Conservation (phyloP, 768 basidiomycete genomes). For the Zangia roseola region DNA sequence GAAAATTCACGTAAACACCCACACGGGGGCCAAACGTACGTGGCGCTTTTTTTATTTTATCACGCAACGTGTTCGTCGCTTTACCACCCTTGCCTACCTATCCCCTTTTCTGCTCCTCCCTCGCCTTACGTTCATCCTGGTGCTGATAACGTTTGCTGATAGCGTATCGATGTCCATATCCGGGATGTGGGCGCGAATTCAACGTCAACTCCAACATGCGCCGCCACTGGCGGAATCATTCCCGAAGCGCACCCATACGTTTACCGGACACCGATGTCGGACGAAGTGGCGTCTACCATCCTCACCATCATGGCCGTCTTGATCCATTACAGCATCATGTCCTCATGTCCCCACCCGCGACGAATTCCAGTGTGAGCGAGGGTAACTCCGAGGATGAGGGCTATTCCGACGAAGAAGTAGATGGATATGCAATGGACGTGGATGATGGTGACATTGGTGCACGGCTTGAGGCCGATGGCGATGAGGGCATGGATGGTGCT, state of each 20-base stretch:
- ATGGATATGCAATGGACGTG: conserved; percentile 24
- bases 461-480: not conserved
- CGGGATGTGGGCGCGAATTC: conserved; percentile 72
- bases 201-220: conserved; percentile 88
- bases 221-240: conserved; percentile 72
- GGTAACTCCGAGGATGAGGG: conserved; percentile 29
- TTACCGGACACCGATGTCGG: conserved; percentile 21
- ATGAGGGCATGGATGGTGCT: conserved; percentile 14
- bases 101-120: conserved; percentile 8
- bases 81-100: conserved; percentile 11
- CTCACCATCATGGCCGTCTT: conserved; percentile 11
- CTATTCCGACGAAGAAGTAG: conserved; percentile 26
- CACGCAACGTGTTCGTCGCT: conserved; percentile 23
- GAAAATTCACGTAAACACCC: conserved; percentile 43
- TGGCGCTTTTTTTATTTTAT: conserved; percentile 15
- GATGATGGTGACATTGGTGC: conserved; percentile 8
- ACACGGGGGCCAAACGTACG: conserved; percentile 40
- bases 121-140: not conserved
- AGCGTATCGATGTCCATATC: conserved; percentile 77
- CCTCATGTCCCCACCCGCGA: conserved; percentile 30
- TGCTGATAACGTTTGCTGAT: conserved; percentile 16
- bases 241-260: conserved; percentile 23
- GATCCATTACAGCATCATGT: conserved; percentile 10
- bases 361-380: conserved; percentile 29
- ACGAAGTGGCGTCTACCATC: conserved; percentile 11